A percentile compares a stretch with the other conserved stretches of the same genome.
Conservation (phyloP, 2,329 filamentous ascomycete genomes). For the Exophiala phaeomuriformis region DNA sequence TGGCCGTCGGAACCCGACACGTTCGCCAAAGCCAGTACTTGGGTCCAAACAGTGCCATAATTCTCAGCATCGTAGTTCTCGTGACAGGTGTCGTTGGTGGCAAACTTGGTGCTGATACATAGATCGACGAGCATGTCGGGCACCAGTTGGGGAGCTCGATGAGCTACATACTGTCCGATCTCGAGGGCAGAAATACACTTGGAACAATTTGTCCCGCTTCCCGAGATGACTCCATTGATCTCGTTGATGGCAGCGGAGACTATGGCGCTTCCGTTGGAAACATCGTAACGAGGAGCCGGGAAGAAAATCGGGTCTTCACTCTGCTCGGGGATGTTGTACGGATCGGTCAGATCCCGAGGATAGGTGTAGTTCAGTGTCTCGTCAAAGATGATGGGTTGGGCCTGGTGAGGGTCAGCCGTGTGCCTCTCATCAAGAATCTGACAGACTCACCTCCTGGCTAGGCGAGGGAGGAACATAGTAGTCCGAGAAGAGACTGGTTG, state of each 20-base stretch:
- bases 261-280: conserved; percentile 32
- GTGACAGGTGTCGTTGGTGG: conserved; percentile 43
- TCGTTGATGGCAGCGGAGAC: conserved; percentile 36
- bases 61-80: conserved; percentile 42
- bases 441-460: conserved; percentile 16
- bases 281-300: conserved; percentile 42
- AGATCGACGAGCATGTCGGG: conserved; percentile 47
- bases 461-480: conserved; percentile 26
- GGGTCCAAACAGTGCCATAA: conserved; percentile 52
- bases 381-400: conserved; percentile 49
- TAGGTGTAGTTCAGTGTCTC: conserved; percentile 50
- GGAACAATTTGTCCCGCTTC: conserved; percentile 42
- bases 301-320: conserved; percentile 47
- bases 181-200: conserved; percentile 48
- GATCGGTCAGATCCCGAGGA: conserved; percentile 49
- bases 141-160: conserved; percentile 43
- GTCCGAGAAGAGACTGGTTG: conserved; percentile 22
- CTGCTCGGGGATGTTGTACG: conserved; percentile 44
- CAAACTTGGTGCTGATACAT: conserved; percentile 44
- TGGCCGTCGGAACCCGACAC: conserved; percentile 49
- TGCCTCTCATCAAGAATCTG: neutral
- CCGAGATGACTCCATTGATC: conserved; percentile 40
- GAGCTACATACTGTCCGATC: conserved; percentile 46
- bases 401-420: conserved; percentile 28
- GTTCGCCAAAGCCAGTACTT: conserved; percentile 49